Evolutionary conservation across 1,139 yeast species (phyloP), one percentile per base, ranked within the genome.

Genomic region (Ogataea hybrid): DNA sequence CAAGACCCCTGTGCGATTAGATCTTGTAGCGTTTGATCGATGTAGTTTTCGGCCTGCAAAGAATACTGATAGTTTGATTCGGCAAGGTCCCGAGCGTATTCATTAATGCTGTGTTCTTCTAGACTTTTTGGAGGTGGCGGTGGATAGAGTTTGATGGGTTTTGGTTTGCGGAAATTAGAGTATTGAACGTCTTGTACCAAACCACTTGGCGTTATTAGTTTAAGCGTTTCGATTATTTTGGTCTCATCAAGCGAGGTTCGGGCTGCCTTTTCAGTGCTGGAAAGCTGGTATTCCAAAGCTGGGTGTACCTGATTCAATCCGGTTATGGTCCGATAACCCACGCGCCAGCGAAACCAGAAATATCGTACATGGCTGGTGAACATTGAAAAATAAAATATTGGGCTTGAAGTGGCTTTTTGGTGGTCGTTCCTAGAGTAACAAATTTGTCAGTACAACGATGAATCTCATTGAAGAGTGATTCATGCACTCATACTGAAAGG

Each of bases 11-110:
- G 44, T 29, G 10, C 31, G 11, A 43, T 29, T 7, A 47, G 28
- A 18, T 45, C 49, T 10, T 39, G 37, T 2, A 48, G 28, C 5
- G 47, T 44, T 14, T 39, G 15, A 7, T 41, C 37, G 12, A 46
- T 44, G 31, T 29, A 48, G 17, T 32, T 27, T 23, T 39, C 36
- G 1, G 46, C 32, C 11, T 32, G 16, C 1, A 38, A 30, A 9
- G 32, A 37, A 16, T 35, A 28, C 23, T 39, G 45, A 36, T 43
- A 48, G 20, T 28, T 44, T 25, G 22, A 14, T 6, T 20, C 21
- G 6, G 41, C 17, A 2, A 48, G 28, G 5, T 32, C 39, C 3
- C 16, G 22, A 4, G 40, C 39, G 23, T 48, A 44, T 6, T 39
- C 22, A 15, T 48, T 48, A 17, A 37, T 22, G 2, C 41, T 15